These are phyloP conservation scores for Rhynchospora pubera DNA, from an alignment of 176 grass and related monocot genomes.

Conservation along the genomic window DNA sequence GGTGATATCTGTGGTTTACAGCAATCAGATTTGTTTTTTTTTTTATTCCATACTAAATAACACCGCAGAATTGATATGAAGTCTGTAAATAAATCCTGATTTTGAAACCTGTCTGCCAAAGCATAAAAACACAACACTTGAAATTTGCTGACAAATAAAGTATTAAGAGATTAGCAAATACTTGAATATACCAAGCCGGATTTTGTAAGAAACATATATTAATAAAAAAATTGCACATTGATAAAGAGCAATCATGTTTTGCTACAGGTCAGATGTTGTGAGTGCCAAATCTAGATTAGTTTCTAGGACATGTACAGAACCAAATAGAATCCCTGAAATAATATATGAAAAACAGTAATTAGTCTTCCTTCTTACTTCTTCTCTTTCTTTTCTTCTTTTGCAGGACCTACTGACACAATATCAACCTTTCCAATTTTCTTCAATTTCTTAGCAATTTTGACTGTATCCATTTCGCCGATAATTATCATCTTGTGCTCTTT, in stretches of 20 bases:
- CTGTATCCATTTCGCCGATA: conserved; percentile 79
- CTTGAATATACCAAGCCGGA: background rate
- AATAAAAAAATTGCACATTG: background rate
- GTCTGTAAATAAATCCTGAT: too few relatives aligned
- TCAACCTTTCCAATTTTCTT: conserved; percentile 88
- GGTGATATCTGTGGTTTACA: background rate
- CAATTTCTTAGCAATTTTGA: conserved; percentile 81
- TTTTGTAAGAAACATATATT: background rate
- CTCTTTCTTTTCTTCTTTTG: conserved; percentile 91
- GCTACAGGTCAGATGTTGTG: background rate
- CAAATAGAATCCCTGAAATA: conserved; percentile 7
- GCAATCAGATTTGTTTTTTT: background rate
- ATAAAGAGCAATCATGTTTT: background rate
- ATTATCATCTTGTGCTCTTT: conserved; percentile 92
- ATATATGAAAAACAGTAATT: conserved; percentile 11
- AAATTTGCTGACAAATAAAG: background rate
- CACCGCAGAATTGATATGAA: too few relatives aligned
- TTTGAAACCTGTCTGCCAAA: background rate
- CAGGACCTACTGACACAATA: conserved; percentile 75
- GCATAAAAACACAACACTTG: background rate
- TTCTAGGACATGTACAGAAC: conserved; percentile 8
- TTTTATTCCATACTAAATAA: background rate
- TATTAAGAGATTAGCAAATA: background rate
- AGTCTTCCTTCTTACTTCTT: conserved; percentile 58
- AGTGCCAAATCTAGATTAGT: conserved; percentile 19